These are phyloP conservation scores for Leccinellum luteum DNA, from an alignment of 768 basidiomycete species.

Conservation along the genomic window DNA sequence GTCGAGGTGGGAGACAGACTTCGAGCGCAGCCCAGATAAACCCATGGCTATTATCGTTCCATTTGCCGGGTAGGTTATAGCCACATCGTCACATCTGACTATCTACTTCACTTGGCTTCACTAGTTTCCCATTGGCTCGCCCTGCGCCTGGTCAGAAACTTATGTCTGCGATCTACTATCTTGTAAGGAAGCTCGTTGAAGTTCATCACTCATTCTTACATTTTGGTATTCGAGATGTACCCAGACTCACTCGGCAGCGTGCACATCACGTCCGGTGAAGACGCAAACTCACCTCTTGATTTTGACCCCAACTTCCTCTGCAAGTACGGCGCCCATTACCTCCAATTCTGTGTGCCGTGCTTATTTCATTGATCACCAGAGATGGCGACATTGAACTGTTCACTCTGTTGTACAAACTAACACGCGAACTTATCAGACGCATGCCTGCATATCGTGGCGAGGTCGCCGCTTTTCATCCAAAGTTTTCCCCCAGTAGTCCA, in stretches of 20 bases:
- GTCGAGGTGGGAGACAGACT: conserved; percentile 50
- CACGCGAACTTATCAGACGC: conserved; percentile 53
- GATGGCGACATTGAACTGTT: conserved; percentile 42
- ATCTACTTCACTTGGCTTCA: not conserved
- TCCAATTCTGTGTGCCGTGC: not conserved
- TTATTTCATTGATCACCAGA: not conserved
- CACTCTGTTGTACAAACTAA: conserved; percentile 53
- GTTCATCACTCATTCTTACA: not conserved
- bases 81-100: not conserved
- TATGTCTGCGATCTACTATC: conserved; percentile 30
- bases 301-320: conserved; percentile 47
- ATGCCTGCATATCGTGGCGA: conserved; percentile 37
- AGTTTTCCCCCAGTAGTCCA: conserved; percentile 28
- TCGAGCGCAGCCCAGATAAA: conserved; percentile 50
- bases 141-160: conserved; percentile 22
- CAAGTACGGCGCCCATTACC: conserved; percentile 30
- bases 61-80: conserved; percentile 37
- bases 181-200: conserved; percentile 22
- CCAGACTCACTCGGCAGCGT: conserved; percentile 46
- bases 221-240: conserved; percentile 31
- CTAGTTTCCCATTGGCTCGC: conserved; percentile 27
- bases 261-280: conserved; percentile 43
- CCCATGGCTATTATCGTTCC: conserved; percentile 45
- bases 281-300: conserved; percentile 40
- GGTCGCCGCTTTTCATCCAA: conserved; percentile 19